phyloP scores from a whole-genome alignment of 2,329 filamentous ascomycete species.

The Alternaria sp. region DNA sequence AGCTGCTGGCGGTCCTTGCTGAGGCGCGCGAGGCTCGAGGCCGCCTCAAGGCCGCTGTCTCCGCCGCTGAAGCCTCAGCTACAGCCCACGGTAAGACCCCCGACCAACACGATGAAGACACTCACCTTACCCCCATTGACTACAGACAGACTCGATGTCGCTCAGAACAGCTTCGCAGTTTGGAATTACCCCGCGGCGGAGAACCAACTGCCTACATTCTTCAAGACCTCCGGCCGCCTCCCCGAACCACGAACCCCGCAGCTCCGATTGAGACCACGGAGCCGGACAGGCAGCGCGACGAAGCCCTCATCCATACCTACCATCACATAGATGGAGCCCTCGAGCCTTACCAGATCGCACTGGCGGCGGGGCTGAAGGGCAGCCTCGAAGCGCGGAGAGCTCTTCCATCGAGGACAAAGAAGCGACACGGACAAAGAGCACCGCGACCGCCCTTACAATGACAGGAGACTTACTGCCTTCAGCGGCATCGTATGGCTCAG shows the following conservation, averaged over 20 bases:
- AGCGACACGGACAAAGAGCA: neutral
- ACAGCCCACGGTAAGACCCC: neutral
- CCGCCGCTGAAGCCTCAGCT: neutral
- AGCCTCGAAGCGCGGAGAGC: neutral
- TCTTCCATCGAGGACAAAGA: neutral
- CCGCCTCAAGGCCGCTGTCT: neutral
- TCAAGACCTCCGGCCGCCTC: neutral
- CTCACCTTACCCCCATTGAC: neutral
- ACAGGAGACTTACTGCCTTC: neutral
- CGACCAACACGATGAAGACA: neutral
- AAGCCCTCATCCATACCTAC: neutral
- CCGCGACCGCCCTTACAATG: no score
- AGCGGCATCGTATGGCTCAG: neutral
- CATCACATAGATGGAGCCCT: neutral
- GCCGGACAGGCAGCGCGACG: neutral
- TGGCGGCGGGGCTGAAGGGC: neutral
- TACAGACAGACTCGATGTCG: neutral
- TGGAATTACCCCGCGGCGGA: neutral
- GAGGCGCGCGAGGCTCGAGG: neutral
- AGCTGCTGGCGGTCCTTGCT: neutral
- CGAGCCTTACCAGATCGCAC: neutral
- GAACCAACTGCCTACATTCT: neutral
- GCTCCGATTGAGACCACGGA: neutral
- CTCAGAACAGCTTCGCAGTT: neutral
- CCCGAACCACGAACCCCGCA: neutral